A percentile compares a stretch with the other conserved stretches of the same genome.
These are phyloP conservation scores for Rhizoclosmatium sp. DNA, from an alignment of 192 early-diverging fungal genomes.

Conservation along the genomic window DNA sequence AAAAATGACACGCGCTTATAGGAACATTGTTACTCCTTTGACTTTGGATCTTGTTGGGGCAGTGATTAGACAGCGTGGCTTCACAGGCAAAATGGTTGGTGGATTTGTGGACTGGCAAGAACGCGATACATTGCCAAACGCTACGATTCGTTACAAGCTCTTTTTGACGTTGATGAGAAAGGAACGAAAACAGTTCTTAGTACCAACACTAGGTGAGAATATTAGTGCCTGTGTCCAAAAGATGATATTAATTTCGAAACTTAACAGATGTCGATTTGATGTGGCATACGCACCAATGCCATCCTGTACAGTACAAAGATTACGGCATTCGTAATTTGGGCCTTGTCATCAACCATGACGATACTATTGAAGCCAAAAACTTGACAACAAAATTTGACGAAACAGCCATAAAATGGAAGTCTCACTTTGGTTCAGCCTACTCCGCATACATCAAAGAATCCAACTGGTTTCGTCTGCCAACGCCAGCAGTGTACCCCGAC, in stretches of 20 bases:
- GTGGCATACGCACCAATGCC: constrained; percentile 77
- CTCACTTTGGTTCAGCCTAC: constrained; percentile 46
- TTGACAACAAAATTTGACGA: constrained; percentile 52
- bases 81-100: constrained; percentile 58
- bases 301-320: constrained; percentile 60
- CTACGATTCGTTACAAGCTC: constrained; percentile 53
- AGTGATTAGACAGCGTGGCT: constrained; percentile 58
- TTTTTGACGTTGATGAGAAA: constrained; percentile 57
- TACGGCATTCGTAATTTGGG: constrained; percentile 55
- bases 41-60: constrained; percentile 60
- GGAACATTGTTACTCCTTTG: constrained; percentile 47
- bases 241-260: background rate
- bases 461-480: constrained; percentile 13
- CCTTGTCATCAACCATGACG: constrained; percentile 72
- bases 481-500: constrained; percentile 23
- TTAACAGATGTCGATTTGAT: constrained; percentile 64
- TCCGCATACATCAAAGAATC: constrained; percentile 13
- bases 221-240: background rate
- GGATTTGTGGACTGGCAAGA: constrained; percentile 47
- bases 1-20: constrained; percentile 45
- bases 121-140: constrained; percentile 34
- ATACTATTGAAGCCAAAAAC: constrained; percentile 52
- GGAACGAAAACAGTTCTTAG: constrained; percentile 43
- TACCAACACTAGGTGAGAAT: constrained; percentile 62
- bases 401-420: constrained; percentile 60